phyloP scores from a whole-genome alignment of 2,329 filamentous ascomycete genomes.

The Arthroderma sp. region DNA sequence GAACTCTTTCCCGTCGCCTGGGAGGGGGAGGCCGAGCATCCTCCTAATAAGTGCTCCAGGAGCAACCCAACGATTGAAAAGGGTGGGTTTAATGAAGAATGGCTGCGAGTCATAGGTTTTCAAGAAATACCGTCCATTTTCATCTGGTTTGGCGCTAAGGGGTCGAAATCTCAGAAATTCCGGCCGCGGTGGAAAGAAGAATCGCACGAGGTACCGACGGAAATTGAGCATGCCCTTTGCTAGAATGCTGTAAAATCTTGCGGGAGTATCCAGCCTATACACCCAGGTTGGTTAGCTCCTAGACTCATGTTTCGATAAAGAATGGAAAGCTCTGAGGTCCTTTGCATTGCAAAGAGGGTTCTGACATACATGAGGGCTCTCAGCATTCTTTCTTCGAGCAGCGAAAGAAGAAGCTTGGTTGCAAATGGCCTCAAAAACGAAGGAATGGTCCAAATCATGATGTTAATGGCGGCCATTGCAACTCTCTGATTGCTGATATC shows the following conservation, averaged over 20 bases:
- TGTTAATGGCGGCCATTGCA: background rate
- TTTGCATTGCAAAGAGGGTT: no score
- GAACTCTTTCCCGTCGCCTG: conserved; percentile 36
- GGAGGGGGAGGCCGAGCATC: conserved; percentile 32
- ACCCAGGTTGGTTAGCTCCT: background rate
- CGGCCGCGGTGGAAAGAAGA: conserved; percentile 46
- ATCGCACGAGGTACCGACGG: conserved; percentile 44
- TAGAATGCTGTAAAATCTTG: conserved; percentile 21
- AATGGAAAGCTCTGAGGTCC: background rate
- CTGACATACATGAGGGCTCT: conserved; percentile 47
- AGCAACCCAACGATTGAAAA: conserved; percentile 47
- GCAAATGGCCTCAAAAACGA: conserved; percentile 32
- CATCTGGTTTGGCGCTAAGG: conserved; percentile 37
- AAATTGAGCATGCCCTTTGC: conserved; percentile 32
- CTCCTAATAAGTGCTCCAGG: conserved; percentile 39
- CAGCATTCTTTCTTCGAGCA: conserved; percentile 53
- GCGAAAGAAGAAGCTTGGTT: conserved; percentile 38
- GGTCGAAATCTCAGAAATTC: conserved; percentile 24
- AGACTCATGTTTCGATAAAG: background rate
- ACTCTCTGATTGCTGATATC: background rate
- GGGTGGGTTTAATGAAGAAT: conserved; percentile 47
- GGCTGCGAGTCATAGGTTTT: conserved; percentile 47
- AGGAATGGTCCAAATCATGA: conserved; percentile 47
- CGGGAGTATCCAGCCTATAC: background rate
- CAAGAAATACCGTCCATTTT: conserved; percentile 40